A percentile compares a stretch with the other conserved stretches of the same genome.
phyloP scores from a whole-genome alignment of 805 yeast genomes.

The Torulaspora microellipsoides region DNA sequence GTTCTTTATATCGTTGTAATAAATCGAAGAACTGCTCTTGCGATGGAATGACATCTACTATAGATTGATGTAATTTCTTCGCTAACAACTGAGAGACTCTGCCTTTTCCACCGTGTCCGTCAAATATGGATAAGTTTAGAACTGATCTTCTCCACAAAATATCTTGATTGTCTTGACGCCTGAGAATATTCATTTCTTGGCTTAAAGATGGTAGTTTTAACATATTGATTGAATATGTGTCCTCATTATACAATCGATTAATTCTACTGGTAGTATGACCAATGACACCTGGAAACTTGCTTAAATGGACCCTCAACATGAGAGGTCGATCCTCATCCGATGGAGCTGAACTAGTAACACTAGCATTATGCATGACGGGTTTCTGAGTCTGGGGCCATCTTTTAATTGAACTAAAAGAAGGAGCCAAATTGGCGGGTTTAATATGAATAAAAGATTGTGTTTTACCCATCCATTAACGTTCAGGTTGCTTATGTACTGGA shows the following conservation, averaged over 20 bases:
- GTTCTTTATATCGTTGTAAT: slow-evolving; percentile 48
- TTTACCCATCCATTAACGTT: slow-evolving; percentile 15
- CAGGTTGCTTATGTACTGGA: too few species aligned
- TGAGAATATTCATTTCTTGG: slow-evolving; percentile 26
- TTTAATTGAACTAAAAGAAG: slow-evolving; percentile 5
- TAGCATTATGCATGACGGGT: background rate
- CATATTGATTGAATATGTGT: slow-evolving; percentile 64
- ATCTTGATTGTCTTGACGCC: slow-evolving; percentile 9
- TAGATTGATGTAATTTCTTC: slow-evolving; percentile 47
- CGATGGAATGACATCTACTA: slow-evolving; percentile 41
- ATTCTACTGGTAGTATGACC: slow-evolving; percentile 80
- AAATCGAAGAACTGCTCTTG: slow-evolving; percentile 41
- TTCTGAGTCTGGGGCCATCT: slow-evolving; percentile 3
- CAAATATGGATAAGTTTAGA: slow-evolving; percentile 74
- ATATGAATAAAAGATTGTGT: slow-evolving; percentile 24
- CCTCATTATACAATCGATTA: slow-evolving; percentile 77
- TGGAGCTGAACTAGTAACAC: background rate
- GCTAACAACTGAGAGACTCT: slow-evolving; percentile 57
- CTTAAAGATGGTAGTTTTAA: slow-evolving; percentile 41
- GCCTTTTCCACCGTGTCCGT: slow-evolving; percentile 90
- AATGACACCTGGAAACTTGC: slow-evolving; percentile 37
- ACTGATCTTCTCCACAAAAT: slow-evolving; percentile 30
- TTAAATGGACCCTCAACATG: slow-evolving; percentile 24
- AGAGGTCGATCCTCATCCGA: slow-evolving; percentile 4
- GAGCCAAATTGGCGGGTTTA: slow-evolving; percentile 19